Percentiles rank a stretch among this genome's conserved stretches.
phyloP scores from a whole-genome alignment of 2,329 filamentous ascomycete genomes.

The Penicillium polonicum region DNA sequence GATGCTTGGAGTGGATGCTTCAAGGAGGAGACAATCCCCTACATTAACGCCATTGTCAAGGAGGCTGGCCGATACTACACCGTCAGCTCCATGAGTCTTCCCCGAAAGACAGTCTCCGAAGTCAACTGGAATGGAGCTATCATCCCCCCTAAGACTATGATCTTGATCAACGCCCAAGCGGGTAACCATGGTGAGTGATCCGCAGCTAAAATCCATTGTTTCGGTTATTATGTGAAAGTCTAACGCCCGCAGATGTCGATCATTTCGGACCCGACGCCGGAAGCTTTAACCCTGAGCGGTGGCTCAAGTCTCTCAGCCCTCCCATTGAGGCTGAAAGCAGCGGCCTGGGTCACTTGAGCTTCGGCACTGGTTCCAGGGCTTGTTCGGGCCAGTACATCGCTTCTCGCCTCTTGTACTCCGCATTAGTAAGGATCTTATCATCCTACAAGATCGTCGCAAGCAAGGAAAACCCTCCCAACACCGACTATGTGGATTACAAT shows the following conservation, averaged over 20 bases:
- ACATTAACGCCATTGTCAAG: conserved; percentile 71
- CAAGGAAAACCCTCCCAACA: conserved; percentile 56
- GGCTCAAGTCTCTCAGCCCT: conserved; percentile 48
- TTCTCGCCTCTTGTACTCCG: conserved; percentile 56
- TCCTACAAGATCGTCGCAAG: conserved; percentile 54
- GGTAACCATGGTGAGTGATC: conserved; percentile 55
- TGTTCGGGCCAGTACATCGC: conserved; percentile 60
- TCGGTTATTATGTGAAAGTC: neutral
- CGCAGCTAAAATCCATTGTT: neutral
- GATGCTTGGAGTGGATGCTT: conserved; percentile 68
- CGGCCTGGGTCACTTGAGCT: conserved; percentile 56
- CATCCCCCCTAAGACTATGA: conserved; percentile 70
- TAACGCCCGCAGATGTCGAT: conserved; percentile 47
- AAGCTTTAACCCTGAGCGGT: conserved; percentile 65
- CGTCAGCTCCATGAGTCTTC: conserved; percentile 71
- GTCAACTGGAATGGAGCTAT: conserved; percentile 63
- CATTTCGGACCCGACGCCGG: conserved; percentile 59
- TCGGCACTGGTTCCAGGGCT: conserved; percentile 58
- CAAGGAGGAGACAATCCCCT: conserved; percentile 67
- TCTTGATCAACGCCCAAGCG: conserved; percentile 73
- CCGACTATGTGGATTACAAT: conserved; percentile 63
- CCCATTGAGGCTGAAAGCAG: conserved; percentile 45
- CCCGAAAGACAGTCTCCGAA: conserved; percentile 64
- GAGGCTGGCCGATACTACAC: conserved; percentile 73
- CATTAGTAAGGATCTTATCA: conserved; percentile 53